Evolutionary conservation across 306 rosid genomes (phyloP), one percentile per base, ranked within the genome.

Genomic region (Mimosa bimucronata): DNA sequence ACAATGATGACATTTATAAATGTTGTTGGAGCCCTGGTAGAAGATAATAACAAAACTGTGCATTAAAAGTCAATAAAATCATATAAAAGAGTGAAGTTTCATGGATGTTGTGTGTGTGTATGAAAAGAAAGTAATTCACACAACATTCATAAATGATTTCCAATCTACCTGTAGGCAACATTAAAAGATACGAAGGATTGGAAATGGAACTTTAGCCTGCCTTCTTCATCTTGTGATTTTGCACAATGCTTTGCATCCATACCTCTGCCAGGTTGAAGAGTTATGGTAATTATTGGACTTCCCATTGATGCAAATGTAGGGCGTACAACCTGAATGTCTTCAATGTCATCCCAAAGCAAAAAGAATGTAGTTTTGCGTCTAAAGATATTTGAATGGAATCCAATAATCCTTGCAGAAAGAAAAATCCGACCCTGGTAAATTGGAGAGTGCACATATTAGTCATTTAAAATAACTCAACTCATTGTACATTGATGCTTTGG

Each of bases 291-390:
- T 78, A 86, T 85, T 9, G 99, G 99, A 81, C 98, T 96, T 2
- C 97, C 99, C 99, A 96, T 93, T 13, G 99, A 96, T 26, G 98
- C 88, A 65, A 96, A 87, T 67, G 96, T 87, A 62, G 99, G 98
- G 52, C 94, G 84, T 85, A 83, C 67, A 66, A 91, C 83, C 55
- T 93, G 88, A 71, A 96, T 90, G 58, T 91, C 97, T 81, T 96
- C 98, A 67, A 96, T 86, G 81, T 96, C 99, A 82, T 93, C 99
- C 99, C 99, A 96, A 72, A 96, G 92, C 80, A 93, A 88, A 80
- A 89, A 95, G 88, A 93, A 95, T 42, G 89, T 93, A 18, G 99
- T 95, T 88, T 87, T 93, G 85, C 85, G 91, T 73, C 98, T 98
- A 80, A 95, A 93, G 77, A 95, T 85, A 80, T 95, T 95, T 85